Base-by-base conservation (phyloP, 495 filamentous ascomycete species). In the Hypoxylon perforatum region DNA sequence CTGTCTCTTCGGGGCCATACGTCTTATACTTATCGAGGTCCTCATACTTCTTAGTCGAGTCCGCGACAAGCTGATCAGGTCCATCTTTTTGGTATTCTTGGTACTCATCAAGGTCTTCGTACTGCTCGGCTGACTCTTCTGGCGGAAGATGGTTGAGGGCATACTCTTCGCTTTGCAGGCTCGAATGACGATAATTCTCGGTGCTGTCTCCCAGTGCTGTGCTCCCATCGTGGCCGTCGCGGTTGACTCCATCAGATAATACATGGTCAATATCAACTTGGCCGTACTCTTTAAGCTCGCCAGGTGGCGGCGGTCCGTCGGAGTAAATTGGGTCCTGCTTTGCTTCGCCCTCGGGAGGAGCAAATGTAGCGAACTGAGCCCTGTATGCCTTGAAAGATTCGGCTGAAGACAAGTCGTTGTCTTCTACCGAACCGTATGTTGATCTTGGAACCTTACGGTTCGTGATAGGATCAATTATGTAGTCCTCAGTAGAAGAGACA, bases 401-500 rank as follows among this genome's bases (percentile, higher is more conserved):
- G 25, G 30, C 8, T 7, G 19, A 39, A 8, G 57, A 35, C 1
- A 39, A 47, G 14, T 25, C 22, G 8, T 1, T 30, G 47, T 44
- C 47, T 21, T 45, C 15, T 0, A 30, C 2, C 1, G 64, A 11
- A 18, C 15, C 47, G 35, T 38, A 10, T 8, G 44, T 35, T 39
- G 18, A 52, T 53, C 73, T 81, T 49, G 61, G 67, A 4, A 88
- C 79, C 69, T 82, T 86, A n/a, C 84, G 81, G 65, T 86, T 86
- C 17, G 85, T 86, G 57, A 89, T 87, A n/a, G 85, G 85, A 67
- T 89, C 86, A 47, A 87, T 86, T 15, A 78, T 67, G 47, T 81
- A 86, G 4, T 81, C 82, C 0, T 61, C 39, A 1, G 51, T 51
- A 12, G 18, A 14, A 12, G 63, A 14, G 11, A 58, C 17, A 42